Conservation (phyloP, 352 stramenopile species). For the Phytophthora vignae region DNA sequence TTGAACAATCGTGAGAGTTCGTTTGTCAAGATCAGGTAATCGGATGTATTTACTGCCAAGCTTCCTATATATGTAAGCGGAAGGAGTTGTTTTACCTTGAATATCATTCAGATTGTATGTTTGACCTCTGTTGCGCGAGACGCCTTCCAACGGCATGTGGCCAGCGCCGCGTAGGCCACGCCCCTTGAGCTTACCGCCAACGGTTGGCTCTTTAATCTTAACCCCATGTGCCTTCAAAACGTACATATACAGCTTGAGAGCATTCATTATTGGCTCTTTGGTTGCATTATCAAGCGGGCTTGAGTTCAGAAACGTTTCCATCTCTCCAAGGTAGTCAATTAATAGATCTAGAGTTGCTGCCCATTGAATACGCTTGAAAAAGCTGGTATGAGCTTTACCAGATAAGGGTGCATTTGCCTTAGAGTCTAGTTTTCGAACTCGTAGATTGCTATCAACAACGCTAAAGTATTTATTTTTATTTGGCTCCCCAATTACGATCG, state of each 20-base stretch:
- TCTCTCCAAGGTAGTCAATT: not conserved
- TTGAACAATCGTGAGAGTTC: constrained; percentile 16
- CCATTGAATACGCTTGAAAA: not conserved
- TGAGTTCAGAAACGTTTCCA: not conserved
- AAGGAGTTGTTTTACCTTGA: constrained; percentile 17
- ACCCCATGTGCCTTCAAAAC: not conserved
- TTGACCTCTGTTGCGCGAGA: not conserved
- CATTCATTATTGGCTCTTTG: not conserved
- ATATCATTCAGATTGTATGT: constrained; percentile 29
- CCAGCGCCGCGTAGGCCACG: not conserved
- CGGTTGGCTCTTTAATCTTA: not conserved
- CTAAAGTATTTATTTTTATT: not conserved
- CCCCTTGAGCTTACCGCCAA: not conserved
- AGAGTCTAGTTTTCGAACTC: not conserved
- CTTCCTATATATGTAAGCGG: constrained; percentile 11
- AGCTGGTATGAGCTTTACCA: not conserved
- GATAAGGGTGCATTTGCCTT: not conserved
- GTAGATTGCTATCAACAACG: not conserved
- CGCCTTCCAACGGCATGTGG: not conserved
- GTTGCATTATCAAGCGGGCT: too few species aligned
- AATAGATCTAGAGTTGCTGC: not conserved
- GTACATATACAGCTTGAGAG: not conserved
- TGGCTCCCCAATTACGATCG: too few species aligned
- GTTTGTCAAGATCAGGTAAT: constrained; percentile 9
- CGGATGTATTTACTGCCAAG: constrained; percentile 9